phyloP scores from a whole-genome alignment of 495 filamentous ascomycete species.

The Aspergillus affinis region DNA sequence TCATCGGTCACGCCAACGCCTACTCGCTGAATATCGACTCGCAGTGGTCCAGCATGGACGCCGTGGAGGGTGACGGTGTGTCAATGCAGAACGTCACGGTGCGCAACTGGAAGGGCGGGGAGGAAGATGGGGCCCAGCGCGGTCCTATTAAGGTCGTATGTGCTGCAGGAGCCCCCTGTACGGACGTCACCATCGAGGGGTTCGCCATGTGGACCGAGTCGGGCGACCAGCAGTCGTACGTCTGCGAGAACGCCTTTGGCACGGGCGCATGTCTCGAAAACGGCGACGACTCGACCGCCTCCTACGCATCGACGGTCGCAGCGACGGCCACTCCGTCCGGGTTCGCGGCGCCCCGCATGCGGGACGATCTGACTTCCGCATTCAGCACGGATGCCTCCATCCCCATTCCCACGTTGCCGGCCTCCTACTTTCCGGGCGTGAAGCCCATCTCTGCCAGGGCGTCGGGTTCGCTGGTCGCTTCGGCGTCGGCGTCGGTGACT shows the following conservation, averaged over 20 bases:
- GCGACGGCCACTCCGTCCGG: conserved; percentile 35
- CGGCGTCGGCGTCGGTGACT: conserved; percentile 1
- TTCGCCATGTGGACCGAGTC: conserved; percentile 55
- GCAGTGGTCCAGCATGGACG: conserved; percentile 39
- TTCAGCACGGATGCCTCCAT: conserved; percentile 42
- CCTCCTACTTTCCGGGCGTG: conserved; percentile 47
- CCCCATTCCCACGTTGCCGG: conserved; percentile 50
- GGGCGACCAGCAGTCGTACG: conserved; percentile 37
- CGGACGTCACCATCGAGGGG: conserved; percentile 44
- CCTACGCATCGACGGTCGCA: conserved; percentile 29
- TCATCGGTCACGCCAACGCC: conserved; percentile 37
- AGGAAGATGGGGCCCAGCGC: conserved; percentile 41
- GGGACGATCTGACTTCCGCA: conserved; percentile 34
- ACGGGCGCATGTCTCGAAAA: conserved; percentile 39
- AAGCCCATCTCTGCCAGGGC: conserved; percentile 18
- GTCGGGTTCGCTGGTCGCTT: neutral
- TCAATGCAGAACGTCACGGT: conserved; percentile 45
- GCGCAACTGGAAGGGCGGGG: conserved; percentile 53
- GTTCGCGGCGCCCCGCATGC: conserved; percentile 45
- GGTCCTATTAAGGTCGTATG: conserved; percentile 46
- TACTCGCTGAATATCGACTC: conserved; percentile 49
- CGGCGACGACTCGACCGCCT: conserved; percentile 13
- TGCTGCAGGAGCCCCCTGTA: conserved; percentile 46
- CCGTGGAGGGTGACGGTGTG: conserved; percentile 40
- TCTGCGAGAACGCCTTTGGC: conserved; percentile 46